Percentiles rank a stretch among this genome's conserved stretches.
phyloP scores from a whole-genome alignment of 2,329 filamentous ascomycete species.

The Scedosporium minutisporum region DNA sequence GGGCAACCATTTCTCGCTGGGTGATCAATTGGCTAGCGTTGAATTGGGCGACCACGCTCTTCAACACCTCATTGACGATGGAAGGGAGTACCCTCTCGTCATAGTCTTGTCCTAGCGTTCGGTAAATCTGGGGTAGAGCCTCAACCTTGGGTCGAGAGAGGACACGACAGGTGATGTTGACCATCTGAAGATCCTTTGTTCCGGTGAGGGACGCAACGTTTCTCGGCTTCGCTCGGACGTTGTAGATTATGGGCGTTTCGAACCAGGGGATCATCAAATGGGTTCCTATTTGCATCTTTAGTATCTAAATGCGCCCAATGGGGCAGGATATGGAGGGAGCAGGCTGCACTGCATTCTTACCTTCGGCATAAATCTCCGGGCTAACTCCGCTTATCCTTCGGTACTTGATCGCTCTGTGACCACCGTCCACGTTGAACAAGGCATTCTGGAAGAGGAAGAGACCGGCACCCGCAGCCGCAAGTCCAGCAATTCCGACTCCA shows the following conservation, averaged over 20 bases:
- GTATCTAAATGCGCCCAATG: neutral
- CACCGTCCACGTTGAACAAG: slow-evolving; percentile 84
- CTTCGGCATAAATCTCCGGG: slow-evolving; percentile 95
- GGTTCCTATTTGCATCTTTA: slow-evolving; percentile 53
- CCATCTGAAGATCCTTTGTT: slow-evolving; percentile 99
- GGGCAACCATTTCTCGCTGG: slow-evolving; percentile 92
- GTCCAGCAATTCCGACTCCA: slow-evolving; percentile 28
- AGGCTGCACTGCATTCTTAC: slow-evolving; percentile 32
- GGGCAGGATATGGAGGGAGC: too few relatives aligned
- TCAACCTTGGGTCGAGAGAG: slow-evolving; percentile 82
- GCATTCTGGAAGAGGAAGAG: slow-evolving; percentile 47
- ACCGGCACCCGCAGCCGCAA: slow-evolving; percentile 34
- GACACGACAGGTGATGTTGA: slow-evolving; percentile 99
- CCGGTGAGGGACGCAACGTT: slow-evolving; percentile 95
- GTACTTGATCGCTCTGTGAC: slow-evolving; percentile 98
- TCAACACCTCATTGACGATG: slow-evolving; percentile 97
- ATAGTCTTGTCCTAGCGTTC: slow-evolving; percentile 89
- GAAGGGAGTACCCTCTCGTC: slow-evolving; percentile 94
- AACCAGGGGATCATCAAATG: slow-evolving; percentile 94
- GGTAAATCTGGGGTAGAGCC: slow-evolving; percentile 91
- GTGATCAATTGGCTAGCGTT: slow-evolving; percentile 98
- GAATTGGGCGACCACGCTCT: slow-evolving; percentile 98
- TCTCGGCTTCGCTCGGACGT: slow-evolving; percentile 93
- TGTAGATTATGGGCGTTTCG: slow-evolving; percentile 92
- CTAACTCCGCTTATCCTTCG: slow-evolving; percentile 83